Conservation (phyloP, 257 asterid genomes). For the Solanum ahanhuiri region DNA sequence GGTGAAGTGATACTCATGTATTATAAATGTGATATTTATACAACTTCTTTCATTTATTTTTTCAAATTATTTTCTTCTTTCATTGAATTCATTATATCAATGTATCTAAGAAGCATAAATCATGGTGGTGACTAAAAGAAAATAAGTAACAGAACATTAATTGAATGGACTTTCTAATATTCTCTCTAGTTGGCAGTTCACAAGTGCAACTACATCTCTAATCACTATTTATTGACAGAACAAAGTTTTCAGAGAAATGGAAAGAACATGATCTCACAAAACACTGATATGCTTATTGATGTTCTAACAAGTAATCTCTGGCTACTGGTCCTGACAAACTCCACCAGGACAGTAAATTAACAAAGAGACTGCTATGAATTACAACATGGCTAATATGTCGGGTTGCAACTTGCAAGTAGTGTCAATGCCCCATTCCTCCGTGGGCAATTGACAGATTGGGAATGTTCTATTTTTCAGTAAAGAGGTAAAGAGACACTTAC, state of each 20-base stretch:
- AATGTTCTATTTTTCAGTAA: not conserved
- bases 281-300: not conserved
- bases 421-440: not conserved
- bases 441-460: not conserved
- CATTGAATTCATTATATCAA: not conserved
- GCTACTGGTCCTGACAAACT: not conserved
- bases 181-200: not conserved
- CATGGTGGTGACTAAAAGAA: not conserved
- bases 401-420: not conserved
- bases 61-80: not conserved
- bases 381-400: not conserved
- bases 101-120: not conserved
- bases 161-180: not conserved
- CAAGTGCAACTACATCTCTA: not conserved
- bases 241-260: not conserved
- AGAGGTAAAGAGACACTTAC: not conserved
- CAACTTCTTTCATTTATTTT: not conserved
- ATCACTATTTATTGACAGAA: not conserved
- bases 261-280: not conserved
- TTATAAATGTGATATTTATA: not conserved
- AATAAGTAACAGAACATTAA: not conserved
- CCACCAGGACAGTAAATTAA: not conserved
- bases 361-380: not conserved
- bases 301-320: not conserved
- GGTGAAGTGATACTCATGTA: not conserved